Base-by-base conservation (phyloP, 23 red algal species). In the Gracilariopsis chorda region DNA sequence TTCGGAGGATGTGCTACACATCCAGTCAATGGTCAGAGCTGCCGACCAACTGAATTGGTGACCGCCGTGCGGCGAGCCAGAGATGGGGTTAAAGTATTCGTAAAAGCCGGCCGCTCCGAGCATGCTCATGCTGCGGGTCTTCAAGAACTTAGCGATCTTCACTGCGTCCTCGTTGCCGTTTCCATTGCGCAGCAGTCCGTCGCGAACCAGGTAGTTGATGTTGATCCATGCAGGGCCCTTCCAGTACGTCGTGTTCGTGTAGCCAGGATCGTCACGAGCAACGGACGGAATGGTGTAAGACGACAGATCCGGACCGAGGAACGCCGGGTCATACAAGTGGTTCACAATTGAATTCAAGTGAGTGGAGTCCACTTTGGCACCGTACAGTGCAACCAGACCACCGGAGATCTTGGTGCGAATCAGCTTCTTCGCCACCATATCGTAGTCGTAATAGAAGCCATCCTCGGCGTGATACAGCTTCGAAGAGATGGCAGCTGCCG, bases 221-320 rank as follows among this genome's bases (percentile, higher is more conserved):
- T 81, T 82, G 52, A 92, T 79, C 89, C 89, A 92, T 42, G 79
- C 89, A 16, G 89, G 89, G 7, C 89, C 89, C 10, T 58, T 61
- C 77, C 89, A 90, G 4, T 87, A 87, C 11, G 60, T 67, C 25
- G 82, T 87, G 48, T 87, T 87, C 20, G 82, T 72, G 82, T 70
- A 87, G 19, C 60, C 82, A 9, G 82, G 82, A 25, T 87, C 62
- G 19, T 87, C 43, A 2, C 82, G 59, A 17, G 62, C 45, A 10
- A 87, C 82, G 19, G 82, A 87, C 3, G 82, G 82, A 25, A 87
- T 87, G 14, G 82, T 87, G 29, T 29, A 87, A 4, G 59, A 10
- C 1, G 82, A 87, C 20, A 87, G 65, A 36, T 87, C 82, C 3
- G 53, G 53, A 3, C 82, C 65, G 11, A 70, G 42, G 65, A 87